Base-by-base conservation (phyloP, 2,329 filamentous ascomycete genomes). In the Didymella arachidicola region DNA sequence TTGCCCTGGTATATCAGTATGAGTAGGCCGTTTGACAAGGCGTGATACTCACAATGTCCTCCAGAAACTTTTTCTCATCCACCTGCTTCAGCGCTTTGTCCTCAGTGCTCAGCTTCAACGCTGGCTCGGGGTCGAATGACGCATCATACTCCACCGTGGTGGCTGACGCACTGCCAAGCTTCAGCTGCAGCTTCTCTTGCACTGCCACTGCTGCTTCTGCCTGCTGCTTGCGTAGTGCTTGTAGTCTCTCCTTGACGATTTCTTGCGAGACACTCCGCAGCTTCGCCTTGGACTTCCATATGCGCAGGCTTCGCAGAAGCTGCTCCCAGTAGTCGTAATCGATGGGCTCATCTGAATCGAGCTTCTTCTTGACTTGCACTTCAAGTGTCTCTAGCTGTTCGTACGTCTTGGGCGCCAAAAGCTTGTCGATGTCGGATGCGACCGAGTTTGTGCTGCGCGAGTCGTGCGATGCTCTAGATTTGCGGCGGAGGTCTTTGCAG, bases 251-350 rank as follows among this genome's bases (percentile, higher is more conserved):
- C 56, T 87, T 86, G 62, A 90, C 84, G 61, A 97, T 90, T 12
- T 86, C 86, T 64, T 91, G 87, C 65, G 89, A 93, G 16, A 97
- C 88, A 61, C 86, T 88, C 65, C 87, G 88, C 52, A 99, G 79
- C 75, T 89, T 92, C 2, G 93, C 92, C 75, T 91, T 93, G 32
- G 95, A 92, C 79, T 98, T 98, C 88, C 92, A 97, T 1, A 97
- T 87, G 7, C 90, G 83, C 62, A 99, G 81, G 72, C 89, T 96
- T 65, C 89, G 88, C 61, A 99, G 82, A 16, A 99, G 82, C 73
- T 97, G 92, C 73, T 96, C 92, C 95, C 95, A 99, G 76, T 98
- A 99, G 78, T 99, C 95, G 2, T 91, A 92, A 77, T 99, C 95
- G 65, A 99, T 94, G 10, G 91, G 89, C 72, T 97, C 93, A 72